Evolutionary conservation across 1,284 basidiomycete genomes (phyloP).

Genomic region (Sporisorium sorghi): DNA sequence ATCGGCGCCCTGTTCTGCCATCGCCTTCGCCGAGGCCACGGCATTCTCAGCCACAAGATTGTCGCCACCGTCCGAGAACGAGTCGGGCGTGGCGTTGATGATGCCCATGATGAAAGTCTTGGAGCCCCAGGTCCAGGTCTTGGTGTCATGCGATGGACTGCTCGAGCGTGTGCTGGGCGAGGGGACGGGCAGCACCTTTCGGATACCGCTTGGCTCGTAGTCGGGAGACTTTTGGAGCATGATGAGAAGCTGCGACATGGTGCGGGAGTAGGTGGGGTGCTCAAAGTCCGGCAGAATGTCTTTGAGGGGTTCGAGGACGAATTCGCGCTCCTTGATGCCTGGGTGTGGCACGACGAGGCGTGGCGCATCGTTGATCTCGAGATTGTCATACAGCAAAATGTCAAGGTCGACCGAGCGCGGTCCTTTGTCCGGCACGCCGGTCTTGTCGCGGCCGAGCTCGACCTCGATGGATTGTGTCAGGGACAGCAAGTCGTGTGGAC

Average conservation of each 20-base stretch:
- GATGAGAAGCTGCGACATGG: conserved; percentile 57
- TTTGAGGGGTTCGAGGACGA: conserved; percentile 86
- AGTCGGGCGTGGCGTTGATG: conserved; percentile 94
- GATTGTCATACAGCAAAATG: conserved; percentile 82
- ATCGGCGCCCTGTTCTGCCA: conserved; percentile 72
- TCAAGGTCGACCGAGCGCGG: conserved; percentile 93
- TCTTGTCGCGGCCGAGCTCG: conserved; percentile 82
- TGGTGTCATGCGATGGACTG: conserved; percentile 19
- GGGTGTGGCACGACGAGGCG: conserved; percentile 87
- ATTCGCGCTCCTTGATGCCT: conserved; percentile 84
- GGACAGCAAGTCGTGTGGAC: conserved; percentile 76
- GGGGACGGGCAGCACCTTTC: conserved; percentile 53
- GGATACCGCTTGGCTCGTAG: conserved; percentile 50
- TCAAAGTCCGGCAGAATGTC: conserved; percentile 73
- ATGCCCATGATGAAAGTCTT: conserved; percentile 88
- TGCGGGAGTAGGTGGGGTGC: conserved; percentile 62
- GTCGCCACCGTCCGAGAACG: conserved; percentile 88
- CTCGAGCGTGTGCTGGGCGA: conserved; percentile 21
- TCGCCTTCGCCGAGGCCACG: conserved; percentile 38
- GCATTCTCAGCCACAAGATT: conserved; percentile 70
- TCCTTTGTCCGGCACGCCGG: conserved; percentile 78
- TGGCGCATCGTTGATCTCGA: conserved; percentile 76
- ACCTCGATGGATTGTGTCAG: conserved; percentile 82
- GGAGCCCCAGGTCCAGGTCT: conserved; percentile 58
- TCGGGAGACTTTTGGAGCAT: conserved; percentile 56